Base-by-base conservation (phyloP, 2,329 filamentous ascomycete genomes). In the Curvularia spicifera region DNA sequence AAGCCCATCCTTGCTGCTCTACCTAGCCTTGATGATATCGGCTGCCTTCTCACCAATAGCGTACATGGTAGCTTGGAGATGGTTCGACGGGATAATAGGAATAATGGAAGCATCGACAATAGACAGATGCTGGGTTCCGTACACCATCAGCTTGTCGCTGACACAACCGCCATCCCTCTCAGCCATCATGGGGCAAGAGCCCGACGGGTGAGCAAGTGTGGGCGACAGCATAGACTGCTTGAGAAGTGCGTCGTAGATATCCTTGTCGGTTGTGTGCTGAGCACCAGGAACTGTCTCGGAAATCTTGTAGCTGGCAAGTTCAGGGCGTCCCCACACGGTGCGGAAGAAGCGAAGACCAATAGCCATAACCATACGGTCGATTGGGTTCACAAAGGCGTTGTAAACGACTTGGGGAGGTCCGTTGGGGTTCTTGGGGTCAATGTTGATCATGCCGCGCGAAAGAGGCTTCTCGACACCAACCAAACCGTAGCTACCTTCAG, bases 281-380 rank as follows among this genome's bases (percentile, higher is more conserved):
- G 63, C 60, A 10, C 70, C 69, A 8, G 71, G 71, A 2, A 65
- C 53, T 0, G 51, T 66, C 53, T 75, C 70, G 8, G 59, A 49
- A n/a, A 68, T 66, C 37, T 63, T 54, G 49, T 71, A 65, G 33
- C 56, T 54, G 15, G 56, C 56, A 37, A 75, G 67, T 44, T 60
- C 71, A 42, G 59, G 69, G 1, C 71, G 66, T 15, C 70, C 67
- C 65, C 66, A 69, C 31, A 72, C 63, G 6, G 47, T 64, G 50
- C 78, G 78, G 42, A 74, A 74, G 33, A 76, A 68, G 1, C 70
- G 68, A n/a, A 72, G 61, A 10, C 72, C 71, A 2, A 77, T 72
- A 6, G 69, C 71, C 40, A 76, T 70, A 46, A 73, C 56, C 20
- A 55, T 53, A 39, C 59, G 61, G 44, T 73, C 71, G 26, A 71